Evolutionary conservation across 306 rosid species (phyloP).

Genomic region (Lotus japonicus): DNA sequence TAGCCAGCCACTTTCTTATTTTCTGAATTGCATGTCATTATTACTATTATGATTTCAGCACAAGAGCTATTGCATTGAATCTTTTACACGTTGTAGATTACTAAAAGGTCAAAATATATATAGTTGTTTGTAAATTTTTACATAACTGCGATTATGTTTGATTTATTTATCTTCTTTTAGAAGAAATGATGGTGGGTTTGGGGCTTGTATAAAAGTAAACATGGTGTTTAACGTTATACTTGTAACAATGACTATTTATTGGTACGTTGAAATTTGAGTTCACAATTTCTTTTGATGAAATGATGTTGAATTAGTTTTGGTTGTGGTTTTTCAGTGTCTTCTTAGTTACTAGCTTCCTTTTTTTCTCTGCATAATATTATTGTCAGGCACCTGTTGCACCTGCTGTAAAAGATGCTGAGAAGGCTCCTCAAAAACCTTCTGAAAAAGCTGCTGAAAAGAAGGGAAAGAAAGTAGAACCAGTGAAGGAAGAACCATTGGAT

Average conservation of each 20-base stretch:
- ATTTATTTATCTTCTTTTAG: background rate
- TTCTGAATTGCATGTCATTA: background rate
- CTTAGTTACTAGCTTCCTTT: background rate
- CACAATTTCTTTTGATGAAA: background rate
- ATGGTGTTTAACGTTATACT: background rate
- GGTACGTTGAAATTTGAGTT: background rate
- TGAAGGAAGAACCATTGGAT: constrained; percentile 63
- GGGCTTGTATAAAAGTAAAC: background rate
- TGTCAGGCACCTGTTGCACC: constrained; percentile 72
- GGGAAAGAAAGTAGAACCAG: constrained; percentile 47
- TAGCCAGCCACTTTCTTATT: background rate
- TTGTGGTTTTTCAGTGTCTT: background rate
- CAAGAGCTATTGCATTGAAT: background rate
- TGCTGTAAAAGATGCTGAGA: constrained; percentile 49
- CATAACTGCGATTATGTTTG: background rate
- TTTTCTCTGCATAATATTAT: constrained; percentile 4
- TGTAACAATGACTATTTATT: background rate
- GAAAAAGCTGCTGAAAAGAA: constrained; percentile 56
- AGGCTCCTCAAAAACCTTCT: constrained; percentile 52
- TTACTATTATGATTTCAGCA: background rate
- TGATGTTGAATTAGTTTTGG: background rate
- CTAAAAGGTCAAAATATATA: background rate
- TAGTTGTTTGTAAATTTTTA: background rate
- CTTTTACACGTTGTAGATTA: background rate
- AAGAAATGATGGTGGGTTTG: background rate